A percentile compares a stretch with the other conserved stretches of the same genome.
Conservation (phyloP, 352 stramenopile genomes). For the Pythium phragmitis region DNA sequence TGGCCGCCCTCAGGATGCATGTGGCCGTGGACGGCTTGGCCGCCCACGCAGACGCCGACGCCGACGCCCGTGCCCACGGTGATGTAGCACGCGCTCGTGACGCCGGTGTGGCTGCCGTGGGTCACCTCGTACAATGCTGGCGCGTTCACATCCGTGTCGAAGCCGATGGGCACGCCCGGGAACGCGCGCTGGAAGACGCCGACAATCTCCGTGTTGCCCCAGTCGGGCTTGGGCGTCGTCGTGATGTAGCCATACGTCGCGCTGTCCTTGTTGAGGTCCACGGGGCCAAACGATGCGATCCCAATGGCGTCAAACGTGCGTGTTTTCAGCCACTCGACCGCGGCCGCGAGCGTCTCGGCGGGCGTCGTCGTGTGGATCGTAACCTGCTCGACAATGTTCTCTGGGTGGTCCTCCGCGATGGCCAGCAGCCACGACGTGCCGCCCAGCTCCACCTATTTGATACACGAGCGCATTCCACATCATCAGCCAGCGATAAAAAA, state of each 20-base stretch:
- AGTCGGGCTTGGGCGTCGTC: constrained; percentile 94
- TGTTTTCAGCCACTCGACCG: constrained; percentile 81
- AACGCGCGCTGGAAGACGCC: constrained; percentile 75
- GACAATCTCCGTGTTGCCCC: constrained; percentile 83
- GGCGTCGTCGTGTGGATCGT: constrained; percentile 88
- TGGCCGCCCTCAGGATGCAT: constrained; percentile 95
- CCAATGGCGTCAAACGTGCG: constrained; percentile 82
- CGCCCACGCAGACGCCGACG: constrained; percentile 93
- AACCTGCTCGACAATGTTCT: constrained; percentile 87
- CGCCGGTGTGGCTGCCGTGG: constrained; percentile 72
- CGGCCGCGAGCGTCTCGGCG: constrained; percentile 76
- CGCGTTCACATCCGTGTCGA: constrained; percentile 98
- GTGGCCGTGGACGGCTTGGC: constrained; percentile 90
- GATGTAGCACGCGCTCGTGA: constrained; percentile 91
- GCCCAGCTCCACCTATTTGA: constrained; percentile 88
- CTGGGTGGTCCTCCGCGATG: constrained; percentile 84
- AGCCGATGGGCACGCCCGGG: constrained; percentile 73
- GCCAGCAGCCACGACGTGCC: constrained; percentile 94
- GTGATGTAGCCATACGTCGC: constrained; percentile 93
- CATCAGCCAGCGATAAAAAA: not conserved
- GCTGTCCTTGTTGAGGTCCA: constrained; percentile 83
- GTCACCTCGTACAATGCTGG: constrained; percentile 93
- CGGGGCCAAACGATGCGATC: constrained; percentile 94
- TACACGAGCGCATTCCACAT: not conserved
- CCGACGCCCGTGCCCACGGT: constrained; percentile 96